Evolutionary conservation across 305 asterid species (phyloP).

Genomic region (Fraxinus angustifolia): DNA sequence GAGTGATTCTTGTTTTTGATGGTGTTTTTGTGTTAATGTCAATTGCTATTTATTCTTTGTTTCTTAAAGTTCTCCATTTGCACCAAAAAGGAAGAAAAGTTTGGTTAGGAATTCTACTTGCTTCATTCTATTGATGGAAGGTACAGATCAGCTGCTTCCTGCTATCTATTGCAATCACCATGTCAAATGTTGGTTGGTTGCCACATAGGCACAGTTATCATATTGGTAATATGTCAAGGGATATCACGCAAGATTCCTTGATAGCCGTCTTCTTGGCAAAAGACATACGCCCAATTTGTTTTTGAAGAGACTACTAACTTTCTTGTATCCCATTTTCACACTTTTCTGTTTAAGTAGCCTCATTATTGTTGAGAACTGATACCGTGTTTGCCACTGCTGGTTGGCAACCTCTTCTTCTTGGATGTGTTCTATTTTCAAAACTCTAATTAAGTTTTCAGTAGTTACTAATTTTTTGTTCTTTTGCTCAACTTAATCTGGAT

Average conservation of each 20-base stretch:
- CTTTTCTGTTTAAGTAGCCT: not conserved
- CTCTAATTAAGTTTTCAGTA: not conserved
- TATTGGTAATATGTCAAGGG: not conserved
- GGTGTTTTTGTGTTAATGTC: not conserved
- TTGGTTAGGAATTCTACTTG: not conserved
- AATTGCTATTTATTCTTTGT: not conserved
- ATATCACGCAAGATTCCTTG: not conserved
- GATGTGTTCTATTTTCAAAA: not conserved
- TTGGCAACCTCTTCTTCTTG: not conserved
- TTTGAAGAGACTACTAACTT: not conserved
- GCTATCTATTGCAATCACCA: not conserved
- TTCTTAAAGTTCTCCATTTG: not conserved
- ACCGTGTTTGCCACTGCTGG: not conserved
- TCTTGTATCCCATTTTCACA: not conserved
- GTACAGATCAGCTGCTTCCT: not conserved
- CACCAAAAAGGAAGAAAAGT: not conserved
- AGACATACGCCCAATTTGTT: not conserved
- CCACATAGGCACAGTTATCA: not conserved
- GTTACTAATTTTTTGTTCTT: not conserved
- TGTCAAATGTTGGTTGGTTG: not conserved
- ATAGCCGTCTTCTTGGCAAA: not conserved
- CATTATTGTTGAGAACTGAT: not conserved
- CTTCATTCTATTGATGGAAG: not conserved
- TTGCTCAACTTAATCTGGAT: not conserved
- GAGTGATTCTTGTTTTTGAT: conserved; percentile 1